Base-by-base conservation (phyloP, 2,329 filamentous ascomycete species). In the Magnaporthiopsis rhizophila region DNA sequence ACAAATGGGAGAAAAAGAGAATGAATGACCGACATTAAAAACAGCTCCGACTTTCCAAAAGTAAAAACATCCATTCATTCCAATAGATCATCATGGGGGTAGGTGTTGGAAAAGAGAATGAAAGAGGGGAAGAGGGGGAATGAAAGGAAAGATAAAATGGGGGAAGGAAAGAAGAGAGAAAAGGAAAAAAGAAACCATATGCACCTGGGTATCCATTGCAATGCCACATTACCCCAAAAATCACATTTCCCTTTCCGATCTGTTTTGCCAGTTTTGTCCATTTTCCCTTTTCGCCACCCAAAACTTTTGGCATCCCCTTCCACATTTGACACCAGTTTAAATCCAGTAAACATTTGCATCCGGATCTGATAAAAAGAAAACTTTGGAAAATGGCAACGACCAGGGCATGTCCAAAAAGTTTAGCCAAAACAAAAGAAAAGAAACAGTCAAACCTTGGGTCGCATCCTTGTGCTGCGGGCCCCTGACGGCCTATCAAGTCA, bases 401-500 rank as follows among this genome's bases (percentile, higher is more conserved):
- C n/a, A 26, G 56, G 26, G 56, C n/a, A 58, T 24, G 26, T 9
- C 24, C 53, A 32, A n/a, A 32, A 56, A 53, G 57, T 13, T 36
- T 7, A 57, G 5, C 24, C 4, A 57, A 8, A 57, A 13, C 34
- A 12, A 56, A 38, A 50, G 56, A n/a, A 38, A 15, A 38, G 5
- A 7, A 24, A 13, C 34, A 12, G 24, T 13, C 34, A 13, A 36
- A 36, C 34, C 3, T 50, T 50, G 15, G 5, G 38, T 21, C 38
- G 5, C 4, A 18, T 50, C 38, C 15, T 18, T 3, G 38, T 30
- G 30, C 6, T 30, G 30, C 30, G 30, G 30, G 30, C 30, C 30
- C 30, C 30, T 30, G 30, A 7, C 30, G 30, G 30, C 15, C 36
- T 36, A 28, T 64, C 59, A 74, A 3, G 75, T 76, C 71, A 81